A percentile compares a stretch with the other conserved stretches of the same genome.
Conservation (phyloP, 768 basidiomycete genomes). For the Pleurotus eryngii region DNA sequence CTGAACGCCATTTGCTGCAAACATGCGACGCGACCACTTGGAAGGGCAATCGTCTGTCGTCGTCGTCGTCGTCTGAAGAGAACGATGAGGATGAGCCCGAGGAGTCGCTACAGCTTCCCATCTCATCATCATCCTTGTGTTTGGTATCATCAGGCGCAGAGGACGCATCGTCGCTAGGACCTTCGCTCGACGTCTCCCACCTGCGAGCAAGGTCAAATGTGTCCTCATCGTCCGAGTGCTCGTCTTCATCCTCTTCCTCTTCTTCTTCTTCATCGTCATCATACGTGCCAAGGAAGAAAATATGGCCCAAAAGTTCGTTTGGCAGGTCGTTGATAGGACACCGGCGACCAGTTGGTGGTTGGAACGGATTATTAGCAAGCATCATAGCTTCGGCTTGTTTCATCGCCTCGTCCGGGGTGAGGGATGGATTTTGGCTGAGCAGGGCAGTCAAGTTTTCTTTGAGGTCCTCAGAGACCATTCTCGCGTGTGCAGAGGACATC, state of each 20-base stretch:
- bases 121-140: background rate
- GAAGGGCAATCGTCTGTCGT: conserved; percentile 5
- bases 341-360: conserved; percentile 37
- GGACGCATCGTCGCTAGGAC: background rate
- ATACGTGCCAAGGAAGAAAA: conserved; percentile 46
- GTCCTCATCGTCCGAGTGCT: conserved; percentile 30
- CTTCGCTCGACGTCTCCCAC: conserved; percentile 1
- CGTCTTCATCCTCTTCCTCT: conserved; percentile 25
- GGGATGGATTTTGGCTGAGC: conserved; percentile 16
- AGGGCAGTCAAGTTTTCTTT: background rate
- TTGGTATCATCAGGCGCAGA: background rate
- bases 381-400: conserved; percentile 29
- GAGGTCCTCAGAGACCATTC: background rate
- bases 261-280: conserved; percentile 32
- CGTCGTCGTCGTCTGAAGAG: background rate
- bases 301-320: conserved; percentile 52
- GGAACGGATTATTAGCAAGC: conserved; percentile 45
- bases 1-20: conserved; percentile 28
- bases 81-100: background rate
- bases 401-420: conserved; percentile 29
- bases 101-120: background rate
- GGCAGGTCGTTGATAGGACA: conserved; percentile 55
- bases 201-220: conserved; percentile 8
- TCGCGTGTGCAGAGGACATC: background rate
- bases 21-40: conserved; percentile 28